phyloP scores from a whole-genome alignment of 1,284 basidiomycete species.

The Takashimella koratensis region DNA sequence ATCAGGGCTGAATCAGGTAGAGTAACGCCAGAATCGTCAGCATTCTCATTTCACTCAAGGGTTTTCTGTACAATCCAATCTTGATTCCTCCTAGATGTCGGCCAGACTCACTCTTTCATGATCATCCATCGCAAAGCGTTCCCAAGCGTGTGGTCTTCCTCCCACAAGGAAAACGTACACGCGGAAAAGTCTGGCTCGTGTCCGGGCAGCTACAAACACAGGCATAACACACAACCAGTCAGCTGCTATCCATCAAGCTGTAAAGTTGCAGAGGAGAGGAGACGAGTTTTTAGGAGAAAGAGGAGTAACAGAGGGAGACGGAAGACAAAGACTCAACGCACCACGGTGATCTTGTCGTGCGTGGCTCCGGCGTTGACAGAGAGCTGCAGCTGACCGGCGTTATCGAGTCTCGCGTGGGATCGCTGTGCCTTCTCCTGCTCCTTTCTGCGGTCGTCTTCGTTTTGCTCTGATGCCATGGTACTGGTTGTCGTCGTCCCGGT shows the following conservation, averaged over 20 bases:
- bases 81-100: too few species aligned
- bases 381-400: constrained; percentile 39
- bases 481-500: too few species aligned
- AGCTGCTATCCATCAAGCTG: too few species aligned
- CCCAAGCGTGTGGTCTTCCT: constrained; percentile 94
- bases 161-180: constrained; percentile 85
- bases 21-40: too few species aligned
- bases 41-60: too few species aligned
- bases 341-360: constrained; percentile 48
- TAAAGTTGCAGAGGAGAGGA: too few species aligned
- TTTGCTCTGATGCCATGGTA: constrained; percentile 2
- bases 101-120: constrained; percentile 95
- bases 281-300: neutral
- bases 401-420: constrained; percentile 33
- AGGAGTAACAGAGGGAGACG: neutral
- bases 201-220: constrained; percentile 57
- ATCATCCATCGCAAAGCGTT: constrained; percentile 95
- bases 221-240: neutral
- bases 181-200: constrained; percentile 77
- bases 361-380: constrained; percentile 24
- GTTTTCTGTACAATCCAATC: too few species aligned
- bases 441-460: constrained; percentile 11
- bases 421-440: constrained; percentile 15
- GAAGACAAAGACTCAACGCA: constrained; percentile 18
- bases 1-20: too few species aligned